Evolutionary conservation across 2,329 filamentous ascomycete species (phyloP).

Genomic region (Curvularia spicifera): DNA sequence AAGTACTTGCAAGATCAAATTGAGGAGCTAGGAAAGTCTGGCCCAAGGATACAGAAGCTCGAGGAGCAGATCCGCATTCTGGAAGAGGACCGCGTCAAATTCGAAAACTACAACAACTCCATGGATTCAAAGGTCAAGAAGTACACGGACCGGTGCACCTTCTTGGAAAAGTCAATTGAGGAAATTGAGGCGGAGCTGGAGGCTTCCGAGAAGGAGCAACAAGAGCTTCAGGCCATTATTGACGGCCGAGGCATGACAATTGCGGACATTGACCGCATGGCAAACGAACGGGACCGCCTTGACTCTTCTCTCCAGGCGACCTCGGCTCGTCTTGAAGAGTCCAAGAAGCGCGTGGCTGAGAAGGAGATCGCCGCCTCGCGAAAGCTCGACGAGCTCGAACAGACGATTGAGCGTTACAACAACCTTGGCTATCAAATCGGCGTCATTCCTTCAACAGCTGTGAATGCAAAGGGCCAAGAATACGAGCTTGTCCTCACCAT

Average conservation of each 20-base stretch:
- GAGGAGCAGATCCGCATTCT: constrained; percentile 92
- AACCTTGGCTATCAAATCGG: constrained; percentile 92
- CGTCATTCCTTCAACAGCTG: constrained; percentile 82
- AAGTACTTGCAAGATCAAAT: constrained; percentile 82
- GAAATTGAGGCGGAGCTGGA: constrained; percentile 87
- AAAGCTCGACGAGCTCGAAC: constrained; percentile 91
- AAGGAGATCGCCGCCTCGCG: constrained; percentile 86
- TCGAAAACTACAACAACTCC: constrained; percentile 89
- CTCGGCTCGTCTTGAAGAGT: constrained; percentile 77
- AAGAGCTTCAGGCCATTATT: constrained; percentile 80
- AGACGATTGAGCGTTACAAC: constrained; percentile 89
- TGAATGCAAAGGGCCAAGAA: constrained; percentile 82
- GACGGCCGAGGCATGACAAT: constrained; percentile 95
- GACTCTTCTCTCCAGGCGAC: constrained; percentile 85
- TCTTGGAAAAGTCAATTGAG: constrained; percentile 85
- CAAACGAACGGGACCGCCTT: constrained; percentile 89
- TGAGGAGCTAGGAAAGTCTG: constrained; percentile 84
- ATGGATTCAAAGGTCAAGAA: constrained; percentile 87
- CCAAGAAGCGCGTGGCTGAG: constrained; percentile 80
- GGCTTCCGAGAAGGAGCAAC: constrained; percentile 77
- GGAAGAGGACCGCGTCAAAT: constrained; percentile 93
- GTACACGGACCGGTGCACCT: constrained; percentile 78
- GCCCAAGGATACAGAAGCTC: constrained; percentile 80
- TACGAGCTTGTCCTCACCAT: constrained; percentile 87
- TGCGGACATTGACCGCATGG: constrained; percentile 99